Percentiles rank a stretch among this genome's conserved stretches.
Conservation (phyloP, 2,329 filamentous ascomycete genomes). For the Verticillium albo-atrum region DNA sequence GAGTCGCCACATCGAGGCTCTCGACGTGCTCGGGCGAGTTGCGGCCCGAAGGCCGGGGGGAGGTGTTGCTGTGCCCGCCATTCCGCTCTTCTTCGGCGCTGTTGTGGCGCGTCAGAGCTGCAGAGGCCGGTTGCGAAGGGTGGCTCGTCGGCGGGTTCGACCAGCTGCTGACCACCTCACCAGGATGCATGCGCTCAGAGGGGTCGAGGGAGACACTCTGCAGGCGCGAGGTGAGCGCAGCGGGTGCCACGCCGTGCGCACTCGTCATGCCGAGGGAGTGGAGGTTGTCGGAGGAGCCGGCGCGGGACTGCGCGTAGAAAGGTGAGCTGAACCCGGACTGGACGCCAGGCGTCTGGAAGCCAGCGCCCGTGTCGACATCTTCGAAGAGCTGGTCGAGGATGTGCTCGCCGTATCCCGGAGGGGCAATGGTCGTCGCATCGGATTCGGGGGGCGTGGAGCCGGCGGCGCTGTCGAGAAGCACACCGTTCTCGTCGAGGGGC, state of each 20-base stretch:
- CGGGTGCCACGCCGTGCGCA: slow-evolving; percentile 40
- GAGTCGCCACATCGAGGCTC: slow-evolving; percentile 54
- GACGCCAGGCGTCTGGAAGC: slow-evolving; percentile 72
- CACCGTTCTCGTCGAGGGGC: slow-evolving; percentile 81
- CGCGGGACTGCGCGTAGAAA: slow-evolving; percentile 65
- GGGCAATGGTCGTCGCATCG: slow-evolving; percentile 64
- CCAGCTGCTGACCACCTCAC: slow-evolving; percentile 27
- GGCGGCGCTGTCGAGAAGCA: slow-evolving; percentile 60
- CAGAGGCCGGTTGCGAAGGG: slow-evolving; percentile 38
- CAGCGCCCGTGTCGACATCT: slow-evolving; percentile 67
- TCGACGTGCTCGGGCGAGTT: slow-evolving; percentile 55
- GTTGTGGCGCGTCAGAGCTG: slow-evolving; percentile 47
- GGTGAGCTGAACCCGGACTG: slow-evolving; percentile 78
- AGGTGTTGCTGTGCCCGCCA: not conserved
- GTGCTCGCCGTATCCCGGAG: slow-evolving; percentile 90
- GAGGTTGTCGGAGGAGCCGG: slow-evolving; percentile 79
- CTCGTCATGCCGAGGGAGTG: slow-evolving; percentile 42
- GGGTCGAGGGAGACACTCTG: slow-evolving; percentile 61
- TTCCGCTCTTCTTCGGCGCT: slow-evolving; percentile 40
- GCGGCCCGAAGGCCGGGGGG: slow-evolving; percentile 33
- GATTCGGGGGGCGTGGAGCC: slow-evolving; percentile 10
- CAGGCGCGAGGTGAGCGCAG: slow-evolving; percentile 58
- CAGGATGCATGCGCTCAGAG: slow-evolving; percentile 36
- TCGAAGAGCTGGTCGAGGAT: slow-evolving; percentile 87
- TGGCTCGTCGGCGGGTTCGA: slow-evolving; percentile 21